phyloP scores from a whole-genome alignment of 1,284 basidiomycete species.

The Fomitiporia mediterranea region DNA sequence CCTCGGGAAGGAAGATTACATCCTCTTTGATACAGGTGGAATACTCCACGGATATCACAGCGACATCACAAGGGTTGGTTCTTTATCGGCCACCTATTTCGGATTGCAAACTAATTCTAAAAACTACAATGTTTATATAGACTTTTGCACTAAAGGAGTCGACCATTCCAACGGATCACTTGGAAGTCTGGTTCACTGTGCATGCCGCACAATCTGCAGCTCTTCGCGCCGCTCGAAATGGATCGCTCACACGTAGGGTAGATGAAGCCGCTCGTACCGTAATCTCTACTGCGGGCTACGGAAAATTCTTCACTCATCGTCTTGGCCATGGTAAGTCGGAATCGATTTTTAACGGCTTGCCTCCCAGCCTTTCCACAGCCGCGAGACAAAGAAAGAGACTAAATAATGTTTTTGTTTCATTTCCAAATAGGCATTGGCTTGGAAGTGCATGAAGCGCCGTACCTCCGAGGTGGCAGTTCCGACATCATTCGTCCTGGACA shows the following conservation, averaged over 20 bases:
- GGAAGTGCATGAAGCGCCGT: constrained; percentile 79
- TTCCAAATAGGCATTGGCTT: constrained; percentile 65
- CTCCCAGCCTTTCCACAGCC: neutral
- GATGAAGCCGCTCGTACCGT: constrained; percentile 63
- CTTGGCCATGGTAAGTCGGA: constrained; percentile 66
- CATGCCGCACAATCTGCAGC: constrained; percentile 61
- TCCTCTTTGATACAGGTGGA: constrained; percentile 76
- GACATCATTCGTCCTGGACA: constrained; percentile 59
- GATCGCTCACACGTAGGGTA: constrained; percentile 49
- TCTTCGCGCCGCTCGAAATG: constrained; percentile 42
- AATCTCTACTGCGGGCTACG: constrained; percentile 46
- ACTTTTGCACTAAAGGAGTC: constrained; percentile 65
- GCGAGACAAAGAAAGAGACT: too few relatives aligned
- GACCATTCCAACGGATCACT: constrained; percentile 49
- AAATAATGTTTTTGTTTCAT: too few relatives aligned
- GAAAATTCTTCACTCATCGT: constrained; percentile 72
- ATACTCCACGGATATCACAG: constrained; percentile 69
- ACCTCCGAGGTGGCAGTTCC: constrained; percentile 65
- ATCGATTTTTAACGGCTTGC: constrained; percentile 6
- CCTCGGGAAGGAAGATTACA: constrained; percentile 56
- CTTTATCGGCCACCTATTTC: neutral
- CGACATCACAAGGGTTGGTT: constrained; percentile 70
- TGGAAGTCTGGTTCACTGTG: constrained; percentile 64
- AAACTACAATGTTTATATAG: constrained; percentile 32
- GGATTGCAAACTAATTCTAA: neutral